Conservation (phyloP, 345 rosid genomes). For the Pugionium dolabratum region DNA sequence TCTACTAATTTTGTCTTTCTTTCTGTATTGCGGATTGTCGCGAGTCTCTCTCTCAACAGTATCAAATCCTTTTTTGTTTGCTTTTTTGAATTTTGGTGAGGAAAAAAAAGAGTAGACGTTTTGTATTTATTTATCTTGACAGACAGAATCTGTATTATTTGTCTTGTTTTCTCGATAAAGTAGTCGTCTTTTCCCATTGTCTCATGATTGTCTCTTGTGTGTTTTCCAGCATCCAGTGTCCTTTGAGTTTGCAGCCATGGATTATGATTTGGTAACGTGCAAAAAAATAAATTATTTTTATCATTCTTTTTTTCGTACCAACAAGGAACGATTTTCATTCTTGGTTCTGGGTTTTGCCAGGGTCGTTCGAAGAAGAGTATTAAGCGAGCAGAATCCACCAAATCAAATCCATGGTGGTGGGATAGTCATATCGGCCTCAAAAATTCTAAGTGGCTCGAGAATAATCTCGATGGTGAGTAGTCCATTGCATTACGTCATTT, state of each 20-base stretch:
- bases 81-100: no score
- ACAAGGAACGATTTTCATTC: conserved; percentile 20
- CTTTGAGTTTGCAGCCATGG: conserved; percentile 37
- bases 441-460: conserved; percentile 55
- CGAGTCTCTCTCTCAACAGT: conserved; percentile 9
- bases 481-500: conserved; percentile 23
- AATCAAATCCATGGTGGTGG: conserved; percentile 55
- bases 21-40: not conserved
- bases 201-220: conserved; percentile 41
- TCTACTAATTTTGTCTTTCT: conserved; percentile 8
- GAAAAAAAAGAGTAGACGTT: no score
- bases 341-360: conserved; percentile 37
- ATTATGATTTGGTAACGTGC: conserved; percentile 35
- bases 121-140: no score
- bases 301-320: conserved; percentile 15
- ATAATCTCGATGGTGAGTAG: conserved; percentile 46
- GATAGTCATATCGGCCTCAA: conserved; percentile 46
- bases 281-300: not conserved
- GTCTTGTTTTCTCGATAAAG: conserved; percentile 11
- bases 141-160: not conserved
- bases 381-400: conserved; percentile 54
- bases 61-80: no score
- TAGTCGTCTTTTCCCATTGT: conserved; percentile 20
- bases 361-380: conserved; percentile 44
- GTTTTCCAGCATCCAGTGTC: conserved; percentile 37